Evolutionary conservation across 2,329 filamentous ascomycete genomes (phyloP).

Genomic region (Fusarium virguliforme): DNA sequence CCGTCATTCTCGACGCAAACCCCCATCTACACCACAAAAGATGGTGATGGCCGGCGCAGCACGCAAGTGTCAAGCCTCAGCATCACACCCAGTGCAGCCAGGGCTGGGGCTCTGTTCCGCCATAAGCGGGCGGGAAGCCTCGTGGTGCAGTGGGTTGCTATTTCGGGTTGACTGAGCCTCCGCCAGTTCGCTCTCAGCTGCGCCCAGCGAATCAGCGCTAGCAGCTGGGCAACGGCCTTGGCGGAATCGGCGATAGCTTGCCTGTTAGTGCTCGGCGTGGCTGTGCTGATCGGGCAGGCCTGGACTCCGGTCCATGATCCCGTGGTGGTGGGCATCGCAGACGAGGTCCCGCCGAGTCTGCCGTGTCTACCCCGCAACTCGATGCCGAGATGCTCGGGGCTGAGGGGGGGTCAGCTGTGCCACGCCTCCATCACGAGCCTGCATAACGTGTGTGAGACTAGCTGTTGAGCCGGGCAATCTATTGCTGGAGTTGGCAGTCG

Average conservation of each 20-base stretch:
- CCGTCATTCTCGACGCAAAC: not conserved
- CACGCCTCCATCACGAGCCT: slow-evolving; percentile 16
- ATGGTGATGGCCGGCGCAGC: slow-evolving; percentile 22
- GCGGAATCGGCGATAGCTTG: slow-evolving; percentile 5
- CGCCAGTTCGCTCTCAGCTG: slow-evolving; percentile 10
- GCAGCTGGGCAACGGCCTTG: slow-evolving; percentile 14
- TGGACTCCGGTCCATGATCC: slow-evolving; percentile 21
- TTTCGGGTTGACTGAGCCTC: slow-evolving; percentile 29
- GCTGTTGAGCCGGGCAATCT: not conserved
- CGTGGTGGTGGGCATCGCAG: slow-evolving; percentile 7
- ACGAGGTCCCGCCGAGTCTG: slow-evolving; percentile 6
- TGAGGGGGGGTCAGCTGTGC: slow-evolving; percentile 38
- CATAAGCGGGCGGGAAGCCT: slow-evolving; percentile 4
- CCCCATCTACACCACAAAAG: not conserved
- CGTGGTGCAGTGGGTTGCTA: slow-evolving; percentile 23
- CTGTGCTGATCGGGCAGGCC: slow-evolving; percentile 22
- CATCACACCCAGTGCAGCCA: slow-evolving; percentile 3
- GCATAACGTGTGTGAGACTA: slow-evolving; percentile 10
- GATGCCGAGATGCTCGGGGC: slow-evolving; percentile 18
- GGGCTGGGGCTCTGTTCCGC: slow-evolving; percentile 24
- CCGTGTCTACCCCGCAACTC: slow-evolving; percentile 26
- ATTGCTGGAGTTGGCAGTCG: slow-evolving; percentile 5
- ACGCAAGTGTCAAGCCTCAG: slow-evolving; percentile 1
- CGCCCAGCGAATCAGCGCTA: slow-evolving; percentile 30
- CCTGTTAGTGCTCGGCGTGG: slow-evolving; percentile 7